These are phyloP conservation scores for Tieghemostelium lacteum DNA, from an alignment of 78 protist genomes.

Conservation along the genomic window DNA sequence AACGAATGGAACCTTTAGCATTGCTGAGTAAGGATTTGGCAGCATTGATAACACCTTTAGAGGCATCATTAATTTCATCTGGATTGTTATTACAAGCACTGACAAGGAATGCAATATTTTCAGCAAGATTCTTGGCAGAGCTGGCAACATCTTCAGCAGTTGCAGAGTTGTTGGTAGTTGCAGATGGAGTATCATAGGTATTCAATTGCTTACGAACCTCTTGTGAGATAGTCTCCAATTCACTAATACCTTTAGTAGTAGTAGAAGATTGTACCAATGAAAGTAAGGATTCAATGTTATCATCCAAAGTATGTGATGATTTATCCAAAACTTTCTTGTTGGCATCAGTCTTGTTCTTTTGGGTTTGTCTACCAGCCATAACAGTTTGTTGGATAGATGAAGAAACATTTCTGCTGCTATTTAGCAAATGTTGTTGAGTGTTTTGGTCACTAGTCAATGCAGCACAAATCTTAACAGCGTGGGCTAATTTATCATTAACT, in stretches of 20 bases:
- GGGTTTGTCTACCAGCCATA: conserved; percentile 22
- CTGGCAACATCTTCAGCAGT: conserved; percentile 72
- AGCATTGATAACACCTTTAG: conserved; percentile 24
- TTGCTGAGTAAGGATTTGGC: conserved; percentile 43
- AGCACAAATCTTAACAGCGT: conserved; percentile 33
- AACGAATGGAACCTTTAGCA: conserved; percentile 75
- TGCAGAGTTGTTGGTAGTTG: conserved; percentile 36
- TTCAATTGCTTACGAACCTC: conserved; percentile 55
- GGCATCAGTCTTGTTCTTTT: conserved; percentile 32
- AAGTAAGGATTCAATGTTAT: not conserved
- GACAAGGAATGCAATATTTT: conserved; percentile 66
- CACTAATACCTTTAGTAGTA: conserved; percentile 67
- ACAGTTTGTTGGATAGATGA: conserved; percentile 3
- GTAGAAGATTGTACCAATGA: conserved; percentile 36
- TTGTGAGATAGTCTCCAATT: conserved; percentile 16
- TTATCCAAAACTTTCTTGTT: conserved; percentile 1
- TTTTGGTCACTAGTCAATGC: conserved; percentile 26
- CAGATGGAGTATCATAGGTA: conserved; percentile 27
- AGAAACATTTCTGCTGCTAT: conserved; percentile 23
- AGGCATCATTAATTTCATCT: conserved; percentile 53
- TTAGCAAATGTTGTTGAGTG: conserved; percentile 31
- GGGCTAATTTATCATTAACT: conserved; percentile 18
- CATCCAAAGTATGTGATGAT: conserved; percentile 20
- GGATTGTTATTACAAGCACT: conserved; percentile 35
- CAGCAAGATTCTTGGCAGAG: conserved; percentile 75